phyloP scores from a whole-genome alignment of 1,284 basidiomycete genomes.

The Puccinia brachypodii region DNA sequence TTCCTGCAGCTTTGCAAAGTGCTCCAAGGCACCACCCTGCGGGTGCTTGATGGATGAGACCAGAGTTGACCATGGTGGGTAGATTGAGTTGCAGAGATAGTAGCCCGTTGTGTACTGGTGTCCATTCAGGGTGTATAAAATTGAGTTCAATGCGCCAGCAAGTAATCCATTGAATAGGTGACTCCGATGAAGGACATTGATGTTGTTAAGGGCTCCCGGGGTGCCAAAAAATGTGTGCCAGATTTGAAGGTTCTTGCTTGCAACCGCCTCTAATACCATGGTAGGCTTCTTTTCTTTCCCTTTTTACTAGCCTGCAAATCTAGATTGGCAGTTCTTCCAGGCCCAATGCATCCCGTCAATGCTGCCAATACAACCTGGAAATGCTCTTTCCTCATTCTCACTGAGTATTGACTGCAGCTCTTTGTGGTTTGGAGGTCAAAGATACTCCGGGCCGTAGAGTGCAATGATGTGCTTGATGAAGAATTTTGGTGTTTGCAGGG shows the following conservation, averaged over 20 bases:
- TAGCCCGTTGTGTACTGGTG: not conserved
- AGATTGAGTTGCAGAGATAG: not conserved
- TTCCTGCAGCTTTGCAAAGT: too few relatives aligned
- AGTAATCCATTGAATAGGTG: not conserved
- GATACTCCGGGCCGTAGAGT: not conserved
- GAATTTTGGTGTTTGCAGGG: not conserved
- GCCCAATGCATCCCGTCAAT: too few relatives aligned
- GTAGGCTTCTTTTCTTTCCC: too few relatives aligned
- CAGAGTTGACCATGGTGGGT: not conserved
- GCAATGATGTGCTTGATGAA: not conserved
- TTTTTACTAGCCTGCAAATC: too few relatives aligned
- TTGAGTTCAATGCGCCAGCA: not conserved
- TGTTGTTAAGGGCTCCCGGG: constrained; percentile 1
- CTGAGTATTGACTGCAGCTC: not conserved
- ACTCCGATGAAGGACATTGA: not conserved
- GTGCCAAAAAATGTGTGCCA: not conserved
- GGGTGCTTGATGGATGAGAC: not conserved
- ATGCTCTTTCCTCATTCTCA: not conserved
- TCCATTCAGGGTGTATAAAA: not conserved
- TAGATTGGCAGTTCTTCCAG: too few relatives aligned
- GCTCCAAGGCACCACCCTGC: not conserved
- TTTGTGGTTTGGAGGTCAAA: not conserved
- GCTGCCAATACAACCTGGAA: too few relatives aligned
- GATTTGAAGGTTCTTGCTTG: not conserved
- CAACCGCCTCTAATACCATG: not conserved